These are phyloP conservation scores for Collybiopsis luxurians DNA, from an alignment of 768 basidiomycete genomes.

Conservation along the genomic window DNA sequence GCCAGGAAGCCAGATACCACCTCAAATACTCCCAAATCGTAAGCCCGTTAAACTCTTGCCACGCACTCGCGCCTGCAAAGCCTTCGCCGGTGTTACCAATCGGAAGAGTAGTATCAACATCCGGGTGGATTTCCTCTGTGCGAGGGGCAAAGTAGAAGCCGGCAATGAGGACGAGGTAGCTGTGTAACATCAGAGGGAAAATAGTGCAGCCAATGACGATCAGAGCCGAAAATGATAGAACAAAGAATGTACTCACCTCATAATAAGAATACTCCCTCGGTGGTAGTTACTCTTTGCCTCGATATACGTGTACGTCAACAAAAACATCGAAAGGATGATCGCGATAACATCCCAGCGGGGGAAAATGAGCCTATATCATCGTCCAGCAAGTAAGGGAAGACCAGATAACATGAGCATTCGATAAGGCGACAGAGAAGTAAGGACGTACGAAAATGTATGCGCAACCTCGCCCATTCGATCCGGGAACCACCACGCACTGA, in stretches of 20 bases:
- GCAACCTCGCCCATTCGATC: conserved; percentile 82
- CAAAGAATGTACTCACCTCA: conserved; percentile 57
- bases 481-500: conserved; percentile 93
- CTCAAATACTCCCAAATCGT: conserved; percentile 36
- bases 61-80: conserved; percentile 5
- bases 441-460: conserved; percentile 88
- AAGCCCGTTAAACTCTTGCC: conserved; percentile 34
- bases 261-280: conserved; percentile 90
- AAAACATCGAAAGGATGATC: conserved; percentile 93
- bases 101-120: conserved; percentile 27
- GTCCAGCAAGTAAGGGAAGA: conserved; percentile 7
- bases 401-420: neutral
- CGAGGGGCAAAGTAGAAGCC: conserved; percentile 94
- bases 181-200: no score
- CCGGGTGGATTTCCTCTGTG: conserved; percentile 34
- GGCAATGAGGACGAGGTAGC: conserved; percentile 86
- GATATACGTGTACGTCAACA: conserved; percentile 98
- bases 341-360: conserved; percentile 97
- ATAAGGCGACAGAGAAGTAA: no score
- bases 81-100: neutral
- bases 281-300: conserved; percentile 99
- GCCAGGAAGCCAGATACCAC: conserved; percentile 30
- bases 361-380: conserved; percentile 79
- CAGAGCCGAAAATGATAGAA: neutral
- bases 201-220: conserved; percentile 90